Conservation (phyloP, 345 rosid species). For the thale cress (Arabidopsis thaliana) region DNA sequence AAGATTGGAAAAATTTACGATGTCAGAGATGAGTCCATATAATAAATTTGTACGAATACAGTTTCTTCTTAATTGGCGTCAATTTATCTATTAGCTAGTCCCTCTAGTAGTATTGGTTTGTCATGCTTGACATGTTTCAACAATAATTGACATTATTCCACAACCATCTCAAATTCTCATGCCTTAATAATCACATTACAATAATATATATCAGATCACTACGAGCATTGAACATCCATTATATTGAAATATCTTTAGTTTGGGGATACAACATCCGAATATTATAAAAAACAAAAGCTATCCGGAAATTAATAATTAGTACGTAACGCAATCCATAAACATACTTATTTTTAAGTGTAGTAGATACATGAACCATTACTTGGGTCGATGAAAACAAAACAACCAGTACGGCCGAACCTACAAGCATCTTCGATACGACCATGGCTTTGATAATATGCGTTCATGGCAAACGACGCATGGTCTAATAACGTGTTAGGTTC, state of each 20-base stretch:
- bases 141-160: background rate
- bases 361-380: slow-evolving; percentile 27
- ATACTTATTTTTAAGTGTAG: background rate
- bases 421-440: slow-evolving; percentile 11
- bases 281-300: background rate
- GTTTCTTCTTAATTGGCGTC: background rate
- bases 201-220: too few relatives aligned
- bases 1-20: background rate
- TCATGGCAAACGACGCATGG: slow-evolving; percentile 83
- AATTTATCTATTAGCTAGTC: background rate
- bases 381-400: background rate
- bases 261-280: background rate
- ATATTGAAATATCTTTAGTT: background rate
- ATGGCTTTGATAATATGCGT: slow-evolving; percentile 62
- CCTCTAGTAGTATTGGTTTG: background rate
- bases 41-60: background rate
- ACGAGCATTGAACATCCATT: too few relatives aligned
- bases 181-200: background rate
- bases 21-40: background rate
- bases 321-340: background rate
- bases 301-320: background rate
- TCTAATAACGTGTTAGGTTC: slow-evolving; percentile 65
- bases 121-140: background rate
- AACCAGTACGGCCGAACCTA: background rate
- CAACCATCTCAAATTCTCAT: background rate